Evolutionary conservation across 148 eudicot species (phyloP).

Genomic region (Fagopyrum esculentum): DNA sequence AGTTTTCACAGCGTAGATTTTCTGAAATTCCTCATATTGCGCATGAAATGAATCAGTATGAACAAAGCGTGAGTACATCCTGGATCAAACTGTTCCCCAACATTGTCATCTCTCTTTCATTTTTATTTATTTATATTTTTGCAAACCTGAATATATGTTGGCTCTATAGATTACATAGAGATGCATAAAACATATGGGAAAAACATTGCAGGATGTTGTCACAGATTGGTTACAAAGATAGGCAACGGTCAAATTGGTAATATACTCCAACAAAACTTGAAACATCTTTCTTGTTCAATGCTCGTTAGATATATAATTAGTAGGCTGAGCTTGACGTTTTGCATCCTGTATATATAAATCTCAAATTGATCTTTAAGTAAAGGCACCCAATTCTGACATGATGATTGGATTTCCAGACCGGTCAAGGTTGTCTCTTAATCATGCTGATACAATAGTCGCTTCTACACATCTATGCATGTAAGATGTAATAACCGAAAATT

Average conservation of each 20-base stretch:
- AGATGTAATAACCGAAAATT: too few species aligned
- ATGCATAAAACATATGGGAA: constrained; percentile 67
- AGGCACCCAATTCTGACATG: constrained; percentile 4
- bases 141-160: constrained; percentile 11
- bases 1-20: constrained; percentile 53
- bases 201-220: constrained; percentile 61
- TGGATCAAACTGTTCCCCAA: not conserved
- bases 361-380: not conserved
- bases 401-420: constrained; percentile 36
- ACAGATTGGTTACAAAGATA: constrained; percentile 57
- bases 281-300: not conserved
- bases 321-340: not conserved
- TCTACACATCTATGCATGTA: constrained; percentile 66
- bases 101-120: too few species aligned
- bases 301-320: not conserved
- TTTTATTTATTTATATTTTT: not conserved
- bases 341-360: not conserved
- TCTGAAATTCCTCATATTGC: constrained; percentile 47
- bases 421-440: constrained; percentile 59
- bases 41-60: constrained; percentile 77
- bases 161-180: constrained; percentile 61
- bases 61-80: constrained; percentile 52
- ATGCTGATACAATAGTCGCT: constrained; percentile 60
- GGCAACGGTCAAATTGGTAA: constrained; percentile 65
- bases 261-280: not conserved